Evolutionary conservation across 495 filamentous ascomycete species (phyloP), one percentile per base, ranked within the genome.

Genomic region (Penicillium paradoxum): DNA sequence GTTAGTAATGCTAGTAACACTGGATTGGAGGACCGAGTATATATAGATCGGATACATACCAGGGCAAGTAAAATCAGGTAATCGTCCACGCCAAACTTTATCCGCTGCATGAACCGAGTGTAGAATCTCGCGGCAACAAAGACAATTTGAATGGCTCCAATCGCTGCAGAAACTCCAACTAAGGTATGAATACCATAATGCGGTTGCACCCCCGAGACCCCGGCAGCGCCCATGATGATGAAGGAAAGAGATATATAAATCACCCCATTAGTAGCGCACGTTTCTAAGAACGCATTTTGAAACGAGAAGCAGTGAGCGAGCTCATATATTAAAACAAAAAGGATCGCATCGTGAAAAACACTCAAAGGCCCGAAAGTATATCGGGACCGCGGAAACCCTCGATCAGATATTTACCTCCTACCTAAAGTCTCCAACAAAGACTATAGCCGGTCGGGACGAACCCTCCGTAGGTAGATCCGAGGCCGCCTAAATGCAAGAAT

Each of bases 41-140:
- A 17, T 24, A 13, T 1, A n/a, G n/a, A 17, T 8, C 14, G 22
- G 22, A 49, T 9, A 42, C 43, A 13, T 42, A 67, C 65, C 47
- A 62, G 49, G 17, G 67, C 65, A 38, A 57, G 36, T 7, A 67
- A 29, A 8, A 71, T 58, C 25, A 70, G 58, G 37, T 64, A 65
- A 30, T 71, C 68, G 55, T 71, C 68, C 11, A 57, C n/a, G 1
- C 51, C 55, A 27, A 56, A 37, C 4, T 46, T 34, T 7, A 59
- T 36, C 49, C 56, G 58, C 37, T 59, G 60, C 29, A 66, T 32
- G 38, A 55, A 57, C 37, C 68, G 58, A 44, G 67, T 65, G 44
- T 58, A 54, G 30, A 69, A 60, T n/a, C 67, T 64, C n/a, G 63
- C 67, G 3, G 25, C 49, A 5, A 70, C 55, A 30, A 65, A 51